Evolutionary conservation across 1,284 basidiomycete species (phyloP), one percentile per base, ranked within the genome.

Genomic region (Marasmius tenuissimus): DNA sequence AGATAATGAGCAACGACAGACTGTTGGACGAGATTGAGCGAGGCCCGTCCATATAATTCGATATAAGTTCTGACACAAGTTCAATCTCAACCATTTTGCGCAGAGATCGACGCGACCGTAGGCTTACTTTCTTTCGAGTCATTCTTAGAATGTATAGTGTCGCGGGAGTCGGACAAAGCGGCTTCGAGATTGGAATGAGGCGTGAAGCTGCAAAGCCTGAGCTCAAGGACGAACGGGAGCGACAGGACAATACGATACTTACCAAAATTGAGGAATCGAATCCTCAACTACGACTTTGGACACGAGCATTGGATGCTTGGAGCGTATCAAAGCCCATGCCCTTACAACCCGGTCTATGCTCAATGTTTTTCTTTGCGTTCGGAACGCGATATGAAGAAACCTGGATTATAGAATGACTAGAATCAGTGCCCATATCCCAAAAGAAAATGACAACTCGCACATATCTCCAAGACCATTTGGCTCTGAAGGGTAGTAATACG

Each of bases 1-100:
- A 81, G 14, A 81, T 71, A 58, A 85, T 70, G 50, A 86, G 77
- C 60, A 76, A 77, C 1, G 82, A 79, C 39, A 86, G 79, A 11
- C 78, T 71, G 0, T 72, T 63, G 58, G 83, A 76, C 12, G 80
- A 81, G 10, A 88, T 77, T 1, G 73, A 73, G 8, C 82, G 75
- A 12, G 76, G 70, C 0, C 82, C 82, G 64, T 83, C 82, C 66
- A 84, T 77, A 63, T 84, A 81, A 1, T 66, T 57, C 38, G 72
- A 70, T 61, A 83, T 78, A 12, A 82, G 69, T 51, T 74, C 78
- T 73, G 50, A 22, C 20, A 33, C 61, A 14, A 40, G 34, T 10
- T 56, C 22, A 20, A 14, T 5, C 34, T 20, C 20, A 18, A 5
- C 12, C 42, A 57, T 35, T 42, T 49, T n/a, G n/a, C 47, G 22